Evolutionary conservation across 1,139 yeast genomes (phyloP).

Genomic region (Blastobotrys serpentis): DNA sequence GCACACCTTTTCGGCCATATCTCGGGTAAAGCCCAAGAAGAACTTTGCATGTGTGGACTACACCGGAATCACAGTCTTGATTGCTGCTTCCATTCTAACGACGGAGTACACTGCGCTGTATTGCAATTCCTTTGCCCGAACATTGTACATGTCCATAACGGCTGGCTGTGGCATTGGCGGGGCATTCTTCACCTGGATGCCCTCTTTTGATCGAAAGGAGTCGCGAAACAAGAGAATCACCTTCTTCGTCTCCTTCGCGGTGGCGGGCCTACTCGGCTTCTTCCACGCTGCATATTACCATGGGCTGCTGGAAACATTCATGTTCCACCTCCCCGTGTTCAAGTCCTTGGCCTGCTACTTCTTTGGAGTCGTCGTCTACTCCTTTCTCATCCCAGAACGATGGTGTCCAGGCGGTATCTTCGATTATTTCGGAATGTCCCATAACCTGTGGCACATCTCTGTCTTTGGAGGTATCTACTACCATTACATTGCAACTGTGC

Average conservation of each 20-base stretch:
- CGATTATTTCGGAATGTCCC: conserved; percentile 85
- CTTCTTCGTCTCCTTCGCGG: conserved; percentile 80
- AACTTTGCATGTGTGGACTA: conserved; percentile 92
- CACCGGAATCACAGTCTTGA: conserved; percentile 86
- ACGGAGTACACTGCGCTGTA: conserved; percentile 80
- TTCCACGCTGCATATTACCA: conserved; percentile 55
- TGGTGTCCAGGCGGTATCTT: conserved; percentile 54
- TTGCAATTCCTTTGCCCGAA: conserved; percentile 52
- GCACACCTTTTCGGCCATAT: conserved; percentile 89
- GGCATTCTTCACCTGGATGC: conserved; percentile 82
- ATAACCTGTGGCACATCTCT: conserved; percentile 90
- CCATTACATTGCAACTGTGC: conserved; percentile 74
- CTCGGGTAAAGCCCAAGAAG: conserved; percentile 60
- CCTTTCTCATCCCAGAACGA: conserved; percentile 85
- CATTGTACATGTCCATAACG: conserved; percentile 59
- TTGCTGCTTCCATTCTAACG: conserved; percentile 85
- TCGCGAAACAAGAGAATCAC: conserved; percentile 74
- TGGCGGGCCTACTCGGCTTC: conserved; percentile 68
- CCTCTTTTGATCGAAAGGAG: conserved; percentile 83
- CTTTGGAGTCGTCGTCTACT: conserved; percentile 83
- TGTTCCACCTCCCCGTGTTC: conserved; percentile 59
- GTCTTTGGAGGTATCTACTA: conserved; percentile 86
- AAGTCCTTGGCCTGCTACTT: conserved; percentile 73
- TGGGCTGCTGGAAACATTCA: conserved; percentile 53
- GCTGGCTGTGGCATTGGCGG: conserved; percentile 69